phyloP scores from a whole-genome alignment of 148 eudicot genomes.

The Rhododendron kiyosumense region DNA sequence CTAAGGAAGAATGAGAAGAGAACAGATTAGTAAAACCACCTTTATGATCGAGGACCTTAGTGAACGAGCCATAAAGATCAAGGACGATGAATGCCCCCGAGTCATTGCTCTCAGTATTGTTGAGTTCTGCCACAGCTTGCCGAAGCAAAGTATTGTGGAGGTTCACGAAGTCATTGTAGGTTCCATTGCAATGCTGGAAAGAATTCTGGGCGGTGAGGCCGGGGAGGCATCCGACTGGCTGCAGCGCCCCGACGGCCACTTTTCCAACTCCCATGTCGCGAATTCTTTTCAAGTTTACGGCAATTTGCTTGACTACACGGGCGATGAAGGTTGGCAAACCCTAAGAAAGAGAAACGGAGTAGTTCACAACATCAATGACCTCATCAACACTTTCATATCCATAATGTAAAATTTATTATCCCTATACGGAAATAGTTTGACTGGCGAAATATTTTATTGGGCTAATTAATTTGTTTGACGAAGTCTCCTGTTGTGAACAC shows the following conservation, averaged over 20 bases:
- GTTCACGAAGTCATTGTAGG: constrained; percentile 28
- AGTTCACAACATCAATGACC: too few relatives aligned
- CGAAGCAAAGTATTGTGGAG: constrained; percentile 45
- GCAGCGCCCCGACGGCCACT: constrained; percentile 34
- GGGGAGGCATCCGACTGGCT: constrained; percentile 78
- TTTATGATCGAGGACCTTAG: constrained; percentile 29
- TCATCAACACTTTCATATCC: too few relatives aligned
- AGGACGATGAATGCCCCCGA: constrained; percentile 24
- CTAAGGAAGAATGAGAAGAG: not conserved
- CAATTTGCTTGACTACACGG: constrained; percentile 50
- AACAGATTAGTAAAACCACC: not conserved
- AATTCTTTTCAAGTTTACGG: constrained; percentile 38
- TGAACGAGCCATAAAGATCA: constrained; percentile 46
- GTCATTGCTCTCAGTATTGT: constrained; percentile 22
- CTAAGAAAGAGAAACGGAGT: constrained; percentile 16
- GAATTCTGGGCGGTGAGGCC: constrained; percentile 20
- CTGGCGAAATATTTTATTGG: too few relatives aligned
- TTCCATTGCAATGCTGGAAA: constrained; percentile 42
- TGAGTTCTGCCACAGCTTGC: constrained; percentile 42
- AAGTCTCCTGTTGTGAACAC: too few relatives aligned
- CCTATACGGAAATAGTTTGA: too few relatives aligned
- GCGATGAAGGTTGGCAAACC: constrained; percentile 40
- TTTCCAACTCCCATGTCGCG: constrained; percentile 46
- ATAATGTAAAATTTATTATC: too few relatives aligned
- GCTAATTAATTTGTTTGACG: too few relatives aligned